A percentile compares a stretch with the other conserved stretches of the same genome.
Evolutionary conservation across 1,284 basidiomycete species (phyloP).

Genomic region (Chalciporus sp.): DNA sequence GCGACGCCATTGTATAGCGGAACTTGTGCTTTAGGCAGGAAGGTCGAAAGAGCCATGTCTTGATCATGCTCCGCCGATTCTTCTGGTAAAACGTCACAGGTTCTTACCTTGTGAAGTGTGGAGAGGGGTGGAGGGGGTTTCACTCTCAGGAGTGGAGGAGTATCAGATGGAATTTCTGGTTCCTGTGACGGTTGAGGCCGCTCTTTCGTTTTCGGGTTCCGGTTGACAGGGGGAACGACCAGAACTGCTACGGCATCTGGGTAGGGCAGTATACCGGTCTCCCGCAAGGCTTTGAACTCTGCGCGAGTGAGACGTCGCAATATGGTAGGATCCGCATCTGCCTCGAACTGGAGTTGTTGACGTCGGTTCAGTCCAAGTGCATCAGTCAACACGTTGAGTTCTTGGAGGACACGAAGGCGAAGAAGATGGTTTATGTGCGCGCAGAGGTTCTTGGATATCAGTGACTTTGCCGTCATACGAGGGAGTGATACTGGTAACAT

Average conservation of each 20-base stretch:
- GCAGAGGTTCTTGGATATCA: constrained; percentile 44
- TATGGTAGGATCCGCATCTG: constrained; percentile 31
- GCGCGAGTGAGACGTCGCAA: constrained; percentile 62
- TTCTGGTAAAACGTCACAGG: not conserved
- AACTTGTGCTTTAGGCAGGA: constrained; percentile 46
- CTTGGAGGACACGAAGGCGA: constrained; percentile 72
- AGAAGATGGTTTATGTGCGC: constrained; percentile 64
- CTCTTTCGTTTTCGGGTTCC: constrained; percentile 48
- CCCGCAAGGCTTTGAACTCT: constrained; percentile 57
- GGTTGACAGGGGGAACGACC: constrained; percentile 70
- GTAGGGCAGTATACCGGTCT: constrained; percentile 50
- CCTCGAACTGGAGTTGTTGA: constrained; percentile 10
- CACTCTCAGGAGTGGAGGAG: not conserved
- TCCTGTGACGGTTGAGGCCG: constrained; percentile 45
- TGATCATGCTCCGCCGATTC: constrained; percentile 10
- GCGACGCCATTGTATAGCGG: constrained; percentile 69
- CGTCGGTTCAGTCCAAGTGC: constrained; percentile 11
- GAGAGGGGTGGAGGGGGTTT: constrained; percentile 44
- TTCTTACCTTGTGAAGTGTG: constrained; percentile 27
- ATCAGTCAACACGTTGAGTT: constrained; percentile 58
- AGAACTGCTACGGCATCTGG: constrained; percentile 61
- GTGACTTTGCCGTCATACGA: constrained; percentile 30
- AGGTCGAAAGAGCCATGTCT: constrained; percentile 16
- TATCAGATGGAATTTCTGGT: constrained; percentile 25
- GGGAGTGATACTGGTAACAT: constrained; percentile 33